These are phyloP conservation scores for Immersiporthe knoxdaviesiana DNA, from an alignment of 2,329 filamentous ascomycete species.

Conservation along the genomic window DNA sequence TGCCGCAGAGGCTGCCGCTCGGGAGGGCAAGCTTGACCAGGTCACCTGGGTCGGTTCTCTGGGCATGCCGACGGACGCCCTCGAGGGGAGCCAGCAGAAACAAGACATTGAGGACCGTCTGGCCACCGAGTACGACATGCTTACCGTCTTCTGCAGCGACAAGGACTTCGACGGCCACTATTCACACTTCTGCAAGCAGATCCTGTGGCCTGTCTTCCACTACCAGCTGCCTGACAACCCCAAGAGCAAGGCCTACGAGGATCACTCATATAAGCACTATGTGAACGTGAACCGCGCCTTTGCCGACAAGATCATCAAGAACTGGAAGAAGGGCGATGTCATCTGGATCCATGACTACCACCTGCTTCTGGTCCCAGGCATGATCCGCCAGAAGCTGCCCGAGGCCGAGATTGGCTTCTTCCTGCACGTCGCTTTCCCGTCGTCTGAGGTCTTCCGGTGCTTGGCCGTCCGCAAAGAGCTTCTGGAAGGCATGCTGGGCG, in stretches of 20 bases:
- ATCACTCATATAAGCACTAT: constrained; percentile 96
- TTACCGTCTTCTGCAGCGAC: constrained; percentile 85
- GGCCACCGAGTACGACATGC: constrained; percentile 78
- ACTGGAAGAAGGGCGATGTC: constrained; percentile 91
- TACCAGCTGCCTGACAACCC: constrained; percentile 98
- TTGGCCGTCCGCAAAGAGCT: constrained; percentile 84
- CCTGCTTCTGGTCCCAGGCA: constrained; percentile 81
- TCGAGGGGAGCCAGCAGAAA: constrained; percentile 74
- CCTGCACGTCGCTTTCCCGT: constrained; percentile 91
- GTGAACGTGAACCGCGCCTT: constrained; percentile 91
- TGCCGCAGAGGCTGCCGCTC: constrained; percentile 76
- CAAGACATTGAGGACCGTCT: constrained; percentile 82
- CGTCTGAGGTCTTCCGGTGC: constrained; percentile 93
- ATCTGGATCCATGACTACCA: constrained; percentile 98
- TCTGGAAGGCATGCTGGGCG: constrained; percentile 88
- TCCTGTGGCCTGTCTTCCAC: constrained; percentile 96
- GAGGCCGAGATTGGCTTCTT: constrained; percentile 97
- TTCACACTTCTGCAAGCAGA: constrained; percentile 95
- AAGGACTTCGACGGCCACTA: constrained; percentile 95
- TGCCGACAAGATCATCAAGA: constrained; percentile 84
- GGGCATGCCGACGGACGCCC: constrained; percentile 89
- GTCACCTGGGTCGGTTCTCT: constrained; percentile 91
- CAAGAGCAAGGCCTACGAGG: constrained; percentile 97
- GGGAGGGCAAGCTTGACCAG: constrained; percentile 70
- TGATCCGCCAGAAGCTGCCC: constrained; percentile 87